Base-by-base conservation (phyloP, 1,139 yeast genomes). In the Kodamaea plutei region DNA sequence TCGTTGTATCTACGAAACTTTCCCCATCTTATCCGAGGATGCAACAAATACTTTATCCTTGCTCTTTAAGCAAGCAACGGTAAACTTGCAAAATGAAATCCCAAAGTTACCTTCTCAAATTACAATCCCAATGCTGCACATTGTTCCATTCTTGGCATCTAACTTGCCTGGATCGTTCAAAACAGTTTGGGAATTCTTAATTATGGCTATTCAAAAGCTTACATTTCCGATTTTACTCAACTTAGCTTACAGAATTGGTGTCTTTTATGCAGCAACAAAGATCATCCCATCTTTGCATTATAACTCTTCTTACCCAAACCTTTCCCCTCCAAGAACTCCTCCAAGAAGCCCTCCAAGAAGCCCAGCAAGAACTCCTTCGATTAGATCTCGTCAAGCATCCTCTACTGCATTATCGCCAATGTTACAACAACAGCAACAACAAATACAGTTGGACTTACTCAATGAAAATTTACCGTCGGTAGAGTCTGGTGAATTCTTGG, bases 191-290 rank as follows among this genome's bases (percentile, higher is more conserved):
- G 82, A 79, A 39, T 84, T 84, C 48, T 61, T 84, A 32, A 56
- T 72, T 14, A 76, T 79, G 33, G 84, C 95, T 1, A 64, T 78
- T 17, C 77, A 78, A 34, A 84, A 89, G 21, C 69, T 91, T 29
- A 84, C 95, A 0, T 77, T 94, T 6, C 85, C 95, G 3, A 79
- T 91, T 15, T 62, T 87, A 23, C 69, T 88, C 20, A 87, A 88
- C 44, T 65, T 91, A 44, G 87, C 88, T 2, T 89, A 84, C 52
- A 72, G 98, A 47, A 76, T 91, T 15, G 72, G 85, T 2, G 95
- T 89, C 4, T 87, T 89, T 48, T 87, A 85, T 50, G 88, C 95
- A 2, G 96, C 97, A 4, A 84, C 96, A 10, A 80, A 94, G 52
- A 88, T 91, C 39, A 85, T 91, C 14, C 97, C 98, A 2, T 79